Evolutionary conservation across 164 flowering plant genomes (phyloP).

Genomic region (Stephania japonica): DNA sequence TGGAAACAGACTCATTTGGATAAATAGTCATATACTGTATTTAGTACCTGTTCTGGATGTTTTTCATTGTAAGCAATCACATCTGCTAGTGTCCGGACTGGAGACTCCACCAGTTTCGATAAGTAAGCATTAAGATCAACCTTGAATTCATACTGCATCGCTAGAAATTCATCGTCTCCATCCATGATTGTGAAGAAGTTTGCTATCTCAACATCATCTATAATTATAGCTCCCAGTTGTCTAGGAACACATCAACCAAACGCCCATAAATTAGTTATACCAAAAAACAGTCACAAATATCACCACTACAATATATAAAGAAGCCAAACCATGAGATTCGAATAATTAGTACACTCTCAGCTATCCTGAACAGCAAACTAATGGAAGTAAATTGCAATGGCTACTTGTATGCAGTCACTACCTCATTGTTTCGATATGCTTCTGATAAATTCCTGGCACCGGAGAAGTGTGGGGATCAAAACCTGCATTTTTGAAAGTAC

Average conservation of each 20-base stretch:
- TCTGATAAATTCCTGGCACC: slow-evolving; percentile 12
- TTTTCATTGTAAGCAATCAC: slow-evolving; percentile 47
- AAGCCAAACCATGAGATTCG: neutral
- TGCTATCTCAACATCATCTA: slow-evolving; percentile 37
- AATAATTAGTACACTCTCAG: too few species aligned
- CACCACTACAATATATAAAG: neutral
- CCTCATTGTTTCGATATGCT: slow-evolving; percentile 31
- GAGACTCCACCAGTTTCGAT: slow-evolving; percentile 38
- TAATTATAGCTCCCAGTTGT: slow-evolving; percentile 29
- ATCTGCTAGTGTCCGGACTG: slow-evolving; percentile 50
- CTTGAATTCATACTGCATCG: slow-evolving; percentile 47
- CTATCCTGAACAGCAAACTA: neutral
- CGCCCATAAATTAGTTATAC: too few species aligned
- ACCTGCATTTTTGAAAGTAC: too few species aligned
- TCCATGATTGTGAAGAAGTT: slow-evolving; percentile 23
- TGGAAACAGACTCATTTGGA: too few species aligned
- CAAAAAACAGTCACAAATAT: neutral
- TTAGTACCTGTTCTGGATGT: slow-evolving; percentile 9
- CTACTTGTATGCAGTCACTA: neutral
- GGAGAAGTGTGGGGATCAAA: neutral
- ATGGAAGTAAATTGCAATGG: too few species aligned
- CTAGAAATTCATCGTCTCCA: slow-evolving; percentile 21
- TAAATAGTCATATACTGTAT: neutral
- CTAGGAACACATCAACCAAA: slow-evolving; percentile 11
- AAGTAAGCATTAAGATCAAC: slow-evolving; percentile 31